A percentile compares a stretch with the other conserved stretches of the same genome.
Evolutionary conservation across 2,329 filamentous ascomycete genomes (phyloP).

Genomic region (Colletotrichum limetticola): DNA sequence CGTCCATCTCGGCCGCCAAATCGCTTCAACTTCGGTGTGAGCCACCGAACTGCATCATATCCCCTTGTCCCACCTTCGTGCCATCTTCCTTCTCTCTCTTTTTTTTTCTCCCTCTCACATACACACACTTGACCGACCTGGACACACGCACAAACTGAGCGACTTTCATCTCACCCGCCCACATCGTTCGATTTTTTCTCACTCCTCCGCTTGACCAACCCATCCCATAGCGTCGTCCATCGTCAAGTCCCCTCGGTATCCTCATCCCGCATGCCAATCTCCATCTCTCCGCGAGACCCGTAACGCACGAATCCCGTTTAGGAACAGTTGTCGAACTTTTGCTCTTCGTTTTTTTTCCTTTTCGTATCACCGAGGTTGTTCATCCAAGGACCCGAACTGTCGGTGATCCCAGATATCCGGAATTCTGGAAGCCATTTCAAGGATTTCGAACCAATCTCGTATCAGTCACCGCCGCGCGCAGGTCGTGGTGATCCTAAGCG

Average conservation of each 20-base stretch:
- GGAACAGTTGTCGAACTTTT: neutral
- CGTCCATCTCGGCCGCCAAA: constrained; percentile 20
- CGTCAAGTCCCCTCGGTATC: neutral
- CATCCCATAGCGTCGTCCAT: neutral
- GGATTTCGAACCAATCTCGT: constrained; percentile 7
- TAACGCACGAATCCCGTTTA: neutral
- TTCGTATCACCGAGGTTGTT: constrained; percentile 11
- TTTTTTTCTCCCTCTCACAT: neutral
- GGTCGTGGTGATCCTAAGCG: neutral
- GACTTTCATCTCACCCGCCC: constrained; percentile 18
- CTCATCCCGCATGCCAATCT: neutral
- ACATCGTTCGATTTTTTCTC: constrained; percentile 25
- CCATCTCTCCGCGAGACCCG: constrained; percentile 21
- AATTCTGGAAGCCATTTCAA: neutral
- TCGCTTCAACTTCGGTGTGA: constrained; percentile 31
- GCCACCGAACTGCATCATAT: constrained; percentile 35
- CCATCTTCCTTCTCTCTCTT: constrained; percentile 5
- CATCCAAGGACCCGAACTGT: neutral
- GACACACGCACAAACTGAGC: constrained; percentile 15
- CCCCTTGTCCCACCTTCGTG: constrained; percentile 21
- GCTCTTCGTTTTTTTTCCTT: neutral
- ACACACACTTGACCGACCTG: neutral
- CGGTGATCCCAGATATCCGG: constrained; percentile 20
- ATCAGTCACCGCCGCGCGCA: neutral
- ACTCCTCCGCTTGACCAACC: neutral